A percentile compares a stretch with the other conserved stretches of the same genome.
phyloP scores from a whole-genome alignment of 495 filamentous ascomycete genomes.

The Trichoderma reesei region DNA sequence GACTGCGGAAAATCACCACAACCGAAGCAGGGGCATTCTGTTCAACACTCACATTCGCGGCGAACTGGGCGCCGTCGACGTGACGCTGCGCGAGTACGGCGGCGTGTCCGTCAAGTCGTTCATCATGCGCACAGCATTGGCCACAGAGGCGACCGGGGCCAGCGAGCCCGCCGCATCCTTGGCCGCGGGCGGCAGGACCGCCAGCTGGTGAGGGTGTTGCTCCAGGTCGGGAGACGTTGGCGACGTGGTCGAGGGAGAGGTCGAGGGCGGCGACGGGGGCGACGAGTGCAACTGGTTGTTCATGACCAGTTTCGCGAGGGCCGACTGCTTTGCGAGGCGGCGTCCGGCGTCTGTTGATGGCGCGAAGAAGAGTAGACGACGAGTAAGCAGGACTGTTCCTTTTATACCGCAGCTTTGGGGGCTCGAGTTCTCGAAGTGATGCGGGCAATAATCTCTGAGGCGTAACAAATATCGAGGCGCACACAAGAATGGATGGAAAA shows the following conservation, averaged over 20 bases:
- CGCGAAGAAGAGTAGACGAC: slow-evolving; percentile 2
- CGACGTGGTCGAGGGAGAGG: slow-evolving; percentile 6
- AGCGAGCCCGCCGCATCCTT: slow-evolving; percentile 16
- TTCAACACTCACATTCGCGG: slow-evolving; percentile 40
- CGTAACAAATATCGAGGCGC: too few species aligned
- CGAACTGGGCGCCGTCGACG: slow-evolving; percentile 45
- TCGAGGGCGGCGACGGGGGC: slow-evolving; percentile 24
- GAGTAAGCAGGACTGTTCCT: not conserved
- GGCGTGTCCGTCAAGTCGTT: slow-evolving; percentile 27
- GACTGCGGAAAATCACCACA: not conserved
- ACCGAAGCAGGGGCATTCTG: slow-evolving; percentile 7
- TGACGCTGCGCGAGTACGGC: slow-evolving; percentile 38
- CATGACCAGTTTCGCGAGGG: slow-evolving; percentile 43
- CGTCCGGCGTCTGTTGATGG: slow-evolving; percentile 23
- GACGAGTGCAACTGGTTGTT: slow-evolving; percentile 28
- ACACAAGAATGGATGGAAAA: too few species aligned
- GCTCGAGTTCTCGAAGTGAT: not conserved
- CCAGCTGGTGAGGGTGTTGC: slow-evolving; percentile 6
- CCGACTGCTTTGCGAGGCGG: slow-evolving; percentile 30
- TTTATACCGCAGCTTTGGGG: not conserved
- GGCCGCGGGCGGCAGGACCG: slow-evolving; percentile 19
- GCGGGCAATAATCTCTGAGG: too few species aligned
- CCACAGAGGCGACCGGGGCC: slow-evolving; percentile 2
- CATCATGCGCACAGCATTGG: not conserved
- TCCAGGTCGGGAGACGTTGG: slow-evolving; percentile 4